These are phyloP conservation scores for Pseudodiploospora longispora DNA, from an alignment of 2,329 filamentous ascomycete species.

Conservation along the genomic window DNA sequence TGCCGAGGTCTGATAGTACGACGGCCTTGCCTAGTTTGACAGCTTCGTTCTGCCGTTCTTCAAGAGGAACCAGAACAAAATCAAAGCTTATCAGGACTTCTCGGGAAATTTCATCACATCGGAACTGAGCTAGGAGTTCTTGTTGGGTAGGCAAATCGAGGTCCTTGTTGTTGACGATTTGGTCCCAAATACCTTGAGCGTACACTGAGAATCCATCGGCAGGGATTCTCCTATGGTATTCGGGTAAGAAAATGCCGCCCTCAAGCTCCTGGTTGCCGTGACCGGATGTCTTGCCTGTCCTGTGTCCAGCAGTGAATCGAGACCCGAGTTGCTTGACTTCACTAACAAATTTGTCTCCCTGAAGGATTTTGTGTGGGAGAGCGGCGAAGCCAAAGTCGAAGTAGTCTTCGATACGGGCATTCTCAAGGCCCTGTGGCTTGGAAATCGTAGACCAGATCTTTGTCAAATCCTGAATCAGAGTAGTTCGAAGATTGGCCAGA, in stretches of 20 bases:
- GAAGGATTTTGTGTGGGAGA: slow-evolving; percentile 91
- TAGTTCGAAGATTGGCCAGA: slow-evolving; percentile 80
- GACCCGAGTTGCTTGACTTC: slow-evolving; percentile 74
- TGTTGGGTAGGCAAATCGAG: slow-evolving; percentile 94
- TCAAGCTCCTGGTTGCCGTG: slow-evolving; percentile 63
- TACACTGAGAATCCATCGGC: slow-evolving; percentile 96
- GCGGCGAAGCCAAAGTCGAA: slow-evolving; percentile 98
- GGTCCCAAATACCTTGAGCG: slow-evolving; percentile 91
- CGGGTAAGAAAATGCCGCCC: slow-evolving; percentile 78
- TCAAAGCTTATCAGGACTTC: slow-evolving; percentile 85
- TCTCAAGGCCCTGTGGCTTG: slow-evolving; percentile 82
- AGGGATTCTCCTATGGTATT: slow-evolving; percentile 92
- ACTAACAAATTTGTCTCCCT: slow-evolving; percentile 79
- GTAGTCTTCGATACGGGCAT: slow-evolving; percentile 87
- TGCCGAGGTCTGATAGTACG: slow-evolving; percentile 68
- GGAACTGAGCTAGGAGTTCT: slow-evolving; percentile 91
- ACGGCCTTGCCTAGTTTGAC: slow-evolving; percentile 62
- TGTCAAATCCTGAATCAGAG: slow-evolving; percentile 79
- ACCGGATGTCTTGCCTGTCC: slow-evolving; percentile 54
- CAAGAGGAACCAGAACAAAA: slow-evolving; percentile 68
- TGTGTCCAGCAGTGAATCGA: slow-evolving; percentile 76
- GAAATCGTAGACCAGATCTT: slow-evolving; percentile 91
- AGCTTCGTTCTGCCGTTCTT: slow-evolving; percentile 74
- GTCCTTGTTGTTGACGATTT: slow-evolving; percentile 98
- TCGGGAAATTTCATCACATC: slow-evolving; percentile 91